These are phyloP conservation scores for Hypoxylon cercidicola DNA, from an alignment of 495 filamentous ascomycete genomes.

Conservation along the genomic window DNA sequence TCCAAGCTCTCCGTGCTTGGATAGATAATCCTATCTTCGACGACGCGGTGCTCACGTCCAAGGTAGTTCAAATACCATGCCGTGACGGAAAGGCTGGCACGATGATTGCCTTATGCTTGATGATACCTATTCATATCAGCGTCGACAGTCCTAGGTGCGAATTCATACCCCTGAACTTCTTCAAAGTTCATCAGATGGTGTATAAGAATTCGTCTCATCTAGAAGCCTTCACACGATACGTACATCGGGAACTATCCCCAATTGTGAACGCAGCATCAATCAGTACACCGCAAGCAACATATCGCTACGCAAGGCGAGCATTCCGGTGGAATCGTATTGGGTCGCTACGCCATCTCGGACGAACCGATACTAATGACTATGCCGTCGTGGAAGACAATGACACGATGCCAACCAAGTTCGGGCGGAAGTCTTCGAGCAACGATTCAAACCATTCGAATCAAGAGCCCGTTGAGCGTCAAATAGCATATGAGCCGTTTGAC, in stretches of 20 bases:
- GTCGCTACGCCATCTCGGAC: conserved; percentile 15
- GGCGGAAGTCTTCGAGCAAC: conserved; percentile 55
- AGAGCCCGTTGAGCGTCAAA: conserved; percentile 1
- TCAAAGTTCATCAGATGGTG: conserved; percentile 59
- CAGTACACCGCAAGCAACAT: conserved; percentile 41
- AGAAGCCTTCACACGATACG: conserved; percentile 54
- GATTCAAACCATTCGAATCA: conserved; percentile 57
- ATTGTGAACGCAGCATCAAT: conserved; percentile 50
- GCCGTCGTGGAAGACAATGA: conserved; percentile 20
- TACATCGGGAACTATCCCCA: conserved; percentile 57
- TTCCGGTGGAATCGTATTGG: conserved; percentile 12
- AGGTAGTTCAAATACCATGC: conserved; percentile 55
- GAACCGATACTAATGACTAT: conserved; percentile 14
- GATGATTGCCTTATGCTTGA: conserved; percentile 55
- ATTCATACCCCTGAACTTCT: conserved; percentile 60
- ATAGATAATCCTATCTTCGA: conserved; percentile 56
- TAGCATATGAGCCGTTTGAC: conserved; percentile 12
- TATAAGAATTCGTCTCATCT: conserved; percentile 56
- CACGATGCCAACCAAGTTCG: conserved; percentile 12
- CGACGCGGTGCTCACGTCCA: conserved; percentile 53
- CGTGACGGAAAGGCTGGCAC: conserved; percentile 45
- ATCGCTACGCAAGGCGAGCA: conserved; percentile 11
- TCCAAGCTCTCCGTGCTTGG: conserved; percentile 51
- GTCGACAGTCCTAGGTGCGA: conserved; percentile 48
- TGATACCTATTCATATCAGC: conserved; percentile 56